Percentiles rank a stretch among this genome's conserved stretches.
Conservation (phyloP, 352 stramenopile genomes). For the Phytopythium sindhum region DNA sequence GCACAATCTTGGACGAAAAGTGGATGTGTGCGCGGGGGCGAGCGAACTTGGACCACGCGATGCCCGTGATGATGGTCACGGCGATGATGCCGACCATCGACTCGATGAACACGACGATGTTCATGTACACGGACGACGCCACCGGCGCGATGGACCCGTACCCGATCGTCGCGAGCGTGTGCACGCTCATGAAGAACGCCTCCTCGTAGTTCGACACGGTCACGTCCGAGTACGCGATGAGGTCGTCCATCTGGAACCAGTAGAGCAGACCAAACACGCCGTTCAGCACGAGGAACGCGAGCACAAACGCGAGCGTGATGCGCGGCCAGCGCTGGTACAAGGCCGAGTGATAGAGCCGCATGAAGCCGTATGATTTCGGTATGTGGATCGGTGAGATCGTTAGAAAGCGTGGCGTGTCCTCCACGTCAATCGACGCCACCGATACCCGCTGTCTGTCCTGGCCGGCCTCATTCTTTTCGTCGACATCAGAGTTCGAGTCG, state of each 20-base stretch:
- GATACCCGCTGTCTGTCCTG: slow-evolving; percentile 24
- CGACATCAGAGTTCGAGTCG: slow-evolving; percentile 12
- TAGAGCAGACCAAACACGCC: slow-evolving; percentile 60
- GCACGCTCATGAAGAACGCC: slow-evolving; percentile 79
- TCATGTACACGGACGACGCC: slow-evolving; percentile 58
- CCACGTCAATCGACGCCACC: slow-evolving; percentile 63
- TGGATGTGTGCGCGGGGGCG: slow-evolving; percentile 76
- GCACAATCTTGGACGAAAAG: slow-evolving; percentile 68
- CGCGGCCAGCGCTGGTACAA: slow-evolving; percentile 68
- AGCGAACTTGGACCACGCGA: slow-evolving; percentile 85
- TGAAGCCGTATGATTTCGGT: slow-evolving; percentile 78
- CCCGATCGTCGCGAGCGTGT: slow-evolving; percentile 78
- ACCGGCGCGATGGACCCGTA: slow-evolving; percentile 70
- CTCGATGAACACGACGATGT: slow-evolving; percentile 76
- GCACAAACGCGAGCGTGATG: slow-evolving; percentile 70
- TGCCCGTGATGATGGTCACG: slow-evolving; percentile 83
- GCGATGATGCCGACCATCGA: slow-evolving; percentile 71
- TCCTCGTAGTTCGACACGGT: slow-evolving; percentile 52
- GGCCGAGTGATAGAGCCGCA: slow-evolving; percentile 75
- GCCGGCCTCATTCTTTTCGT: slow-evolving; percentile 10
- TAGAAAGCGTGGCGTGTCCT: slow-evolving; percentile 78
- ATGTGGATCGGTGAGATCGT: slow-evolving; percentile 71
- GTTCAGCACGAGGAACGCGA: slow-evolving; percentile 69
- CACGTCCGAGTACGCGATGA: slow-evolving; percentile 48
- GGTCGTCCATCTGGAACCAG: slow-evolving; percentile 34